These are phyloP conservation scores for Tylopilus plumbeoviolaceoides DNA, from an alignment of 768 basidiomycete species.

Conservation along the genomic window DNA sequence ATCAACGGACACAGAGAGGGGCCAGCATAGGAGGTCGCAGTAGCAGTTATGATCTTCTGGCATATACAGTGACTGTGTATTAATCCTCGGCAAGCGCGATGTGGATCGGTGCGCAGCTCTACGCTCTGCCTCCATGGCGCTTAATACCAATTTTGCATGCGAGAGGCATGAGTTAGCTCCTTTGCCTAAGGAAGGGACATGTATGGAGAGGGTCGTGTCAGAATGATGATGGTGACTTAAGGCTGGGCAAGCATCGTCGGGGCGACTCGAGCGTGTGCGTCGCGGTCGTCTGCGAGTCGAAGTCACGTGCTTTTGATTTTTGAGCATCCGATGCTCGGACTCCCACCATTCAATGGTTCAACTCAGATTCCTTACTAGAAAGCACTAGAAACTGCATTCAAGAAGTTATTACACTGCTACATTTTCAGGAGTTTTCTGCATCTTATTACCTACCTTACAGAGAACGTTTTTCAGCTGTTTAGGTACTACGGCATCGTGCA, in stretches of 20 bases:
- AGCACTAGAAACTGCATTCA: too few relatives aligned
- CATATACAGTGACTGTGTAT: background rate
- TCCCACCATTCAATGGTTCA: too few relatives aligned
- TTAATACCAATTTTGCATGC: background rate
- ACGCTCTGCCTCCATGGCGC: background rate
- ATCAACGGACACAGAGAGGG: background rate
- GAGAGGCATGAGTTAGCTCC: background rate
- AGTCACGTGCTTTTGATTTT: constrained; percentile 17
- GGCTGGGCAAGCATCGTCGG: background rate
- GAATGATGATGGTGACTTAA: background rate
- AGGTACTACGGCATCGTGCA: too few relatives aligned
- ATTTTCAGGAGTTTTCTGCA: too few relatives aligned
- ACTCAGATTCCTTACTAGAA: too few relatives aligned
- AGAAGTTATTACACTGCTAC: too few relatives aligned
- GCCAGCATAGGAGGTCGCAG: constrained; percentile 1
- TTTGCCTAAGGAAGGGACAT: background rate
- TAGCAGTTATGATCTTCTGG: background rate
- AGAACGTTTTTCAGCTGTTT: too few relatives aligned
- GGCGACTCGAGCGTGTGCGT: background rate
- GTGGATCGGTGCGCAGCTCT: background rate
- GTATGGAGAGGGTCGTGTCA: too few relatives aligned
- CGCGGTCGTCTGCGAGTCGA: background rate
- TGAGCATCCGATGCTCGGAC: too few relatives aligned
- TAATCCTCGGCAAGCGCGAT: constrained; percentile 14
- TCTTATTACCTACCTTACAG: too few relatives aligned